Evolutionary conservation across 192 early-diverging fungal species (phyloP).

Genomic region (Coemansia sp.): DNA sequence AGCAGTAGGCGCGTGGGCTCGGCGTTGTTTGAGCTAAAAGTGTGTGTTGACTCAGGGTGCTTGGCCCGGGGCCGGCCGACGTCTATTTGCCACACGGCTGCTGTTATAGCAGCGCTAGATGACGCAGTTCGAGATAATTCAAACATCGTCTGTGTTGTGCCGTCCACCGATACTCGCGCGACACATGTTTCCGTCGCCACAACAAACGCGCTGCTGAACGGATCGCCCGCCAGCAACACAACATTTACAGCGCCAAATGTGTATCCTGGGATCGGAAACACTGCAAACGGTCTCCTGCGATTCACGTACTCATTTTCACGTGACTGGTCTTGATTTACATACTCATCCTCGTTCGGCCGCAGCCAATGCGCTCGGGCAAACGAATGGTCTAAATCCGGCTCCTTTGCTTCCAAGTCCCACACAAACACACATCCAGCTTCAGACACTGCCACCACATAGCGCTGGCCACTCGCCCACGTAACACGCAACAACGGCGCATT

Average conservation of each 20-base stretch:
- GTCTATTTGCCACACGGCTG: constrained; percentile 11
- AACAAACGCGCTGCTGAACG: constrained; percentile 19
- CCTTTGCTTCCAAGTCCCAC: constrained; percentile 20
- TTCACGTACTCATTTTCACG: constrained; percentile 1
- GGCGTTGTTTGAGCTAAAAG: not conserved
- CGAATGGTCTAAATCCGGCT: not conserved
- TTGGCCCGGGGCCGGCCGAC: not conserved
- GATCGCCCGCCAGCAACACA: constrained; percentile 37
- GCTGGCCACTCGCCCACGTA: constrained; percentile 26
- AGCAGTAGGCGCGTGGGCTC: constrained; percentile 20
- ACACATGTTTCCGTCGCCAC: constrained; percentile 20
- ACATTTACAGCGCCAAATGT: not conserved
- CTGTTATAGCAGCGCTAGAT: constrained; percentile 12
- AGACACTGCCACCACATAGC: constrained; percentile 24
- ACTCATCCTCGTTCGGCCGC: constrained; percentile 6
- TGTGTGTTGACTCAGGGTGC: not conserved
- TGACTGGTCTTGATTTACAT: not conserved
- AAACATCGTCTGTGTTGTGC: constrained; percentile 5
- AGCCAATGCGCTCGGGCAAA: constrained; percentile 3
- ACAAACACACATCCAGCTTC: constrained; percentile 14
- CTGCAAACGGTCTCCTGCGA: not conserved
- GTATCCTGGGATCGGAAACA: not conserved
- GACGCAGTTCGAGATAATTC: not conserved
- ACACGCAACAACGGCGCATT: constrained; percentile 16
- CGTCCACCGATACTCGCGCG: constrained; percentile 21